phyloP scores from a whole-genome alignment of 73 alveolate species.

The Tetrahymena borealis region DNA sequence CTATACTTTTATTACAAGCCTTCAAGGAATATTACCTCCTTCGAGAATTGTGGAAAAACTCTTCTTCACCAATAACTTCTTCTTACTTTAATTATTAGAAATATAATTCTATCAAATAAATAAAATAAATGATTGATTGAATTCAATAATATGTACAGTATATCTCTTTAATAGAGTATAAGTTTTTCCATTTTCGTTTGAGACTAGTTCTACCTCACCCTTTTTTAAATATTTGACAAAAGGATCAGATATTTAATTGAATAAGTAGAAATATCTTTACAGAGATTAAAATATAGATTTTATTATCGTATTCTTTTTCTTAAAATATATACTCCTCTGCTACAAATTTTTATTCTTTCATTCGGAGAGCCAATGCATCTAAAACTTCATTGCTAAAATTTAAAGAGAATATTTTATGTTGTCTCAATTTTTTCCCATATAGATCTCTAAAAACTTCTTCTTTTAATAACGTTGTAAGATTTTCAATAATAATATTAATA shows the following conservation, averaged over 20 bases:
- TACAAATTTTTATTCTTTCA: neutral
- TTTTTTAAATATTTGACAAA: neutral
- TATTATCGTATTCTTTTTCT: neutral
- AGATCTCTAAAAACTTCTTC: neutral
- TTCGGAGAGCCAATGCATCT: neutral
- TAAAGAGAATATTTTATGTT: neutral
- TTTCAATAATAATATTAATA: neutral
- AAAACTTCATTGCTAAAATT: neutral
- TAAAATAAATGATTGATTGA: neutral
- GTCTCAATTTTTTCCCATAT: neutral
- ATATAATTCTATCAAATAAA: neutral
- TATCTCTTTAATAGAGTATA: neutral
- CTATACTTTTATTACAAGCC: neutral
- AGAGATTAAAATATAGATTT: neutral
- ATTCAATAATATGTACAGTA: no score
- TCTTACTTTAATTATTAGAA: neutral
- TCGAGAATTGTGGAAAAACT: neutral
- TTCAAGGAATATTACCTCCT: neutral
- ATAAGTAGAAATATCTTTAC: no score
- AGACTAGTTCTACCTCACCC: neutral
- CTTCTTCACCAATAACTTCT: neutral
- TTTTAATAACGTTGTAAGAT: neutral
- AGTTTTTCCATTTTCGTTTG: neutral
- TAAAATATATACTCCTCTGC: neutral
- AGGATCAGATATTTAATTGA: neutral